Conservation (phyloP, 129 eudicot genomes). For the Gnaphalium uliginosum region DNA sequence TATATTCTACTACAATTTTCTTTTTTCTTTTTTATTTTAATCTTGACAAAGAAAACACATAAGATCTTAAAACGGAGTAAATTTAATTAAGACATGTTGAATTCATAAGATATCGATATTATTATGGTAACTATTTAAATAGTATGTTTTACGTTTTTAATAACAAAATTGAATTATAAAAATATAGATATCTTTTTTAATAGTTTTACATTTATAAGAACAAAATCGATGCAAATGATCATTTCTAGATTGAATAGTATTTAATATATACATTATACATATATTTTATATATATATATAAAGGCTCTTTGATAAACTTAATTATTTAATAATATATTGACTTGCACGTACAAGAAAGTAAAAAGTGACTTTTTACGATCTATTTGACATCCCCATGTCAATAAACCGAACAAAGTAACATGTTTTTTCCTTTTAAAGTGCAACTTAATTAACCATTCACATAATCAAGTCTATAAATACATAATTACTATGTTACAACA, state of each 20-base stretch:
- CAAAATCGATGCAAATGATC: no score
- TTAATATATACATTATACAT: no score
- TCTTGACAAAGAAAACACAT: no score
- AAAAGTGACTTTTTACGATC: constrained; percentile 26
- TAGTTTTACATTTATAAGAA: no score
- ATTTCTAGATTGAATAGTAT: not conserved
- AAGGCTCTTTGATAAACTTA: not conserved
- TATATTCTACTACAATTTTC: no score
- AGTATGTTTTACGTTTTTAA: no score
- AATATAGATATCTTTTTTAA: no score
- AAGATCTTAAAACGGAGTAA: no score
- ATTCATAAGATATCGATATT: no score
- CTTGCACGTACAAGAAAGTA: constrained; percentile 8
- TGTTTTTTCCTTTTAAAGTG: not conserved
- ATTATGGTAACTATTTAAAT: not conserved
- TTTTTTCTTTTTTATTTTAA: no score
- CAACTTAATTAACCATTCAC: not conserved
- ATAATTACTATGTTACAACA: constrained; percentile 36
- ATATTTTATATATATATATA: not conserved
- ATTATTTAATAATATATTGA: not conserved
- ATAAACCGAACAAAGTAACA: not conserved
- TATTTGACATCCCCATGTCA: constrained; percentile 20
- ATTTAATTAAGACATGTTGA: no score
- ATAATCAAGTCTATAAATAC: constrained; percentile 33
- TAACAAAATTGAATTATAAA: no score